Conservation (phyloP, 2,329 filamentous ascomycete genomes). For the Pseudogymnoascus sp. region DNA sequence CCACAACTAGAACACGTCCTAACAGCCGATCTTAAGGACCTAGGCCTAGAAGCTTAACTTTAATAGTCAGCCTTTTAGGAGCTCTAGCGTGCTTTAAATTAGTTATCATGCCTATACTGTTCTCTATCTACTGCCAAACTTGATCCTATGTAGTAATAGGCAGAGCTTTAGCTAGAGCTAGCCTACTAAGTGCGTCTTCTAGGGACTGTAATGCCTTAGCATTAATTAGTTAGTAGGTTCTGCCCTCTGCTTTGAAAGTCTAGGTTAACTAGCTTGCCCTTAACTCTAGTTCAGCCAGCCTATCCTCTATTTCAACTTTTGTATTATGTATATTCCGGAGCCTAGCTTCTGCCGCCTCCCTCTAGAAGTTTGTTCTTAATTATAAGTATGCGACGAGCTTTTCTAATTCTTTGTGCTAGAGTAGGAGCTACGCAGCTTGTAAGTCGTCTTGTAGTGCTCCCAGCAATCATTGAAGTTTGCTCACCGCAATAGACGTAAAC, state of each 20-base stretch:
- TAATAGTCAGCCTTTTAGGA: constrained; percentile 8
- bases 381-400: too few species aligned
- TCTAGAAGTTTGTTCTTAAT: too few species aligned
- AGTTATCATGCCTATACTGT: constrained; percentile 6
- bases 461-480: too few species aligned
- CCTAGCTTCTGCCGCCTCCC: too few species aligned
- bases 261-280: constrained; percentile 13
- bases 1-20: constrained; percentile 2
- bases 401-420: too few species aligned
- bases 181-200: constrained; percentile 13
- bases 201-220: constrained; percentile 12
- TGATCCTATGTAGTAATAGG: constrained; percentile 11
- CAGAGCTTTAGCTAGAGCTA: constrained; percentile 10
- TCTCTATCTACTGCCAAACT: constrained; percentile 9
- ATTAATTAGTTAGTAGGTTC: constrained; percentile 14
- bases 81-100: constrained; percentile 3
- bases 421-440: too few species aligned
- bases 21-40: constrained; percentile 5
- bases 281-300: background rate
- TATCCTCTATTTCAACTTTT: too few species aligned
- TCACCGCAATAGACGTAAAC: too few species aligned
- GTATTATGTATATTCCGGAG: too few species aligned
- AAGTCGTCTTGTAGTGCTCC: too few species aligned
- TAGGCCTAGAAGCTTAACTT: constrained; percentile 5
- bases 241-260: constrained; percentile 14